Base-by-base conservation (phyloP, 73 alveolate genomes). In the Paramecium sexaurelia region DNA sequence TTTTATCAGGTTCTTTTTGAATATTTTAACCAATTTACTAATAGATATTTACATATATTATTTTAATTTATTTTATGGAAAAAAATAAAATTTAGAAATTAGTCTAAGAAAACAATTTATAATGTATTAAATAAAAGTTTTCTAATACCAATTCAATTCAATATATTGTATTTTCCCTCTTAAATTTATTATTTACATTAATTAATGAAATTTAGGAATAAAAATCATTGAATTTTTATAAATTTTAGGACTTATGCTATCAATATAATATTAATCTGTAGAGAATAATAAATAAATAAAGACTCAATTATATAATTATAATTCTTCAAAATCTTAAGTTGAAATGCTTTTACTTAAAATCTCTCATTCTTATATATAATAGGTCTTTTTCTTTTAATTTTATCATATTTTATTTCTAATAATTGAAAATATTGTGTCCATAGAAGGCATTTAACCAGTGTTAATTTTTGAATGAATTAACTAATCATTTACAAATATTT, bases 361-460 rank as follows among this genome's bases (percentile, higher is more conserved):
- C 6, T 61, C 39, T 61, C 83, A 61, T 61, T 61, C 43, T 61
- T 15, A 32, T 61, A 29, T 29, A 61, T 61, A 61, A 51, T 61
- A 8, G 26, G 13, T 61, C 43, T 29, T 26, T 5, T 20, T 26
- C 37, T 26, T 27, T 10, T 56, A 0, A 15, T 61, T 61, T 61
- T 27, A 51, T 51, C 22, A 17, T 51, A 51, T 10, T n/a, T 29
- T 51, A 15, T 61, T 26, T 24, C 47, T 29, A 29, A 61, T 29
- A 13, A 61, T 29, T 61, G 5, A 26, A 7, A 71, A 27, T 71
- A 71, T 1, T 29, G 32, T 35, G 9, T 71, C 86, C 32, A 71
- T 35, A 35, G 86, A 15, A 15, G 86, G 86, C 55, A 37, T 71
- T 1, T 33, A 71, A 71, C 86, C 86, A 32, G 36, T 71, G n/a